Base-by-base conservation (phyloP, 306 rosid species). In the Dalbergia cultrata region DNA sequence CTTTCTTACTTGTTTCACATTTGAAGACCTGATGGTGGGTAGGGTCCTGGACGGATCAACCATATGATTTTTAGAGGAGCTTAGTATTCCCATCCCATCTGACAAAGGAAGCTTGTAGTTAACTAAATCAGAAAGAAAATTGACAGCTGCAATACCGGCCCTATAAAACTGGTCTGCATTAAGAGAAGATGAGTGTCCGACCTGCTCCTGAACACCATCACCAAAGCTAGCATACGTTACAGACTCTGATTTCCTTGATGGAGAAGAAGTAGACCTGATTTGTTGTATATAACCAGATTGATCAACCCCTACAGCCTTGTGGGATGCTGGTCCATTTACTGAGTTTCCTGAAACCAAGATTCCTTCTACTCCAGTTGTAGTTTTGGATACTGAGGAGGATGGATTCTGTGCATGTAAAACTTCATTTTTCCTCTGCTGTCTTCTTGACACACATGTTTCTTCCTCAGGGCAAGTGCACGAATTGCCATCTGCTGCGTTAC, bases 401-500 rank as follows among this genome's bases (percentile, higher is more conserved):
- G 90, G 88, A 64, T 86, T 91, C 77, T 86, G 92, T 1, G 71
- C 88, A 76, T 72, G 83, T 47, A 72, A 53, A 68, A 62, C 84
- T 66, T 89, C 92, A 66, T 70, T 84, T 70, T 87, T 86, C n/a
- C 61, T 69, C 44, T 79, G 81, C 83, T 86, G 90, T 84, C 86
- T 80, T 75, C 72, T 80, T 26, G 99, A 86, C 68, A 85, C 84
- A 59, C 97, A 90, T 17, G 90, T 83, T 81, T 95, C 99, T 74
- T 95, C 97, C 80, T 93, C 97, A 2, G 93, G 11, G 56, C 94
- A 91, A 41, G 92, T 84, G 87, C 99, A 91, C 21, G 97, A 87
- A 84, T 89, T 87, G 35, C 95, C 97, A 75, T 95, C 97, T 5
- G 86, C 78, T 1, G 85, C 89, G 80, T 85, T 85, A 70, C 94